phyloP scores from a whole-genome alignment of 2,329 filamentous ascomycete genomes.

The Aspergillus terreus region DNA sequence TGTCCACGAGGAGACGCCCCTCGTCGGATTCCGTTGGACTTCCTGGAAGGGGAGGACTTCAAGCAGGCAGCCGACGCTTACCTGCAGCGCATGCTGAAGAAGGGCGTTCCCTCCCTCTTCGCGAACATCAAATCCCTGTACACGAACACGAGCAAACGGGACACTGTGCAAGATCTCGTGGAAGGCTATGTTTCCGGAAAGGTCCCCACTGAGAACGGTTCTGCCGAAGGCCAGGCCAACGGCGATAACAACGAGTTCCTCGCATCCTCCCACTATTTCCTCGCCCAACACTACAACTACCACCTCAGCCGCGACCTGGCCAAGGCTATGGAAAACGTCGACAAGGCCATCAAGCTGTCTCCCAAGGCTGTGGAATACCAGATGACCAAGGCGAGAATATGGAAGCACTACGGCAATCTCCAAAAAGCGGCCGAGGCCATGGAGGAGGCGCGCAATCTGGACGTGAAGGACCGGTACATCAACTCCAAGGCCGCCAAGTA shows the following conservation, averaged over 20 bases:
- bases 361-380: slow-evolving; percentile 83
- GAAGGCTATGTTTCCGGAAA: slow-evolving; percentile 70
- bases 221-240: slow-evolving; percentile 43
- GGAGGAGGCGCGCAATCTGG: slow-evolving; percentile 79
- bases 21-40: slow-evolving; percentile 81
- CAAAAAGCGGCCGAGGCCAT: slow-evolving; percentile 79
- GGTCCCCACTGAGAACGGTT: slow-evolving; percentile 46
- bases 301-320: slow-evolving; percentile 75
- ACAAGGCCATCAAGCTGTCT: slow-evolving; percentile 75
- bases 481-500: slow-evolving; percentile 99
- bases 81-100: slow-evolving; percentile 77
- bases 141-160: slow-evolving; percentile 69
- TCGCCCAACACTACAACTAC: slow-evolving; percentile 97
- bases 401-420: slow-evolving; percentile 81
- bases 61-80: slow-evolving; percentile 73
- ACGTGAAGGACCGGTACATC: slow-evolving; percentile 91
- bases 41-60: slow-evolving; percentile 80
- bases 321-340: slow-evolving; percentile 77
- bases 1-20: slow-evolving; percentile 80
- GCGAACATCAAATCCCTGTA: slow-evolving; percentile 96
- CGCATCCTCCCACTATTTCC: slow-evolving; percentile 81
- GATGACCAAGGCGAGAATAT: slow-evolving; percentile 93
- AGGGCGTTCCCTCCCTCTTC: slow-evolving; percentile 93
- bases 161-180: slow-evolving; percentile 70
- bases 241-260: slow-evolving; percentile 60